phyloP scores from a whole-genome alignment of 805 yeast species.

The Peterozyma toletana region DNA sequence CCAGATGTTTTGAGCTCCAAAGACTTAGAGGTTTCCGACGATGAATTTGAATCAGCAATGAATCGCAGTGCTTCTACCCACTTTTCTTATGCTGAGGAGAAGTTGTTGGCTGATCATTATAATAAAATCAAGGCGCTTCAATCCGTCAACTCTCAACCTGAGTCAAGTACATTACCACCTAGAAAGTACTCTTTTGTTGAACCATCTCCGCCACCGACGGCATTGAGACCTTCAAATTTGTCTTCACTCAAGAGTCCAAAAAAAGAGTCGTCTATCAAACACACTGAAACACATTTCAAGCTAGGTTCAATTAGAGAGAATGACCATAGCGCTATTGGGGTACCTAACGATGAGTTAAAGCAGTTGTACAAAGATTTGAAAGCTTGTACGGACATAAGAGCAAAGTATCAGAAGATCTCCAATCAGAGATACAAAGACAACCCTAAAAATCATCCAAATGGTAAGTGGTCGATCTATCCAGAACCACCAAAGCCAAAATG shows the following conservation, averaged over 20 bases:
- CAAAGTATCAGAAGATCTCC: constrained; percentile 65
- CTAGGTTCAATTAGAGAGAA: constrained; percentile 38
- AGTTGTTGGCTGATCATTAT: constrained; percentile 56
- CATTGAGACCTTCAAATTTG: constrained; percentile 10
- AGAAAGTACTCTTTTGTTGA: constrained; percentile 29
- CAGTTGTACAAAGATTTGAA: constrained; percentile 56
- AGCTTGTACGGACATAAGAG: constrained; percentile 65
- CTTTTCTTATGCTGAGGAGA: constrained; percentile 60
- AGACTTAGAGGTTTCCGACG: constrained; percentile 2
- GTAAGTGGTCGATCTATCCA: constrained; percentile 78
- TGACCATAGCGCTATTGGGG: constrained; percentile 43
- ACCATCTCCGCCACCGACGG: constrained; percentile 31
- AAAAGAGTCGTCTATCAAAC: not conserved
- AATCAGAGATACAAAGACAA: constrained; percentile 69
- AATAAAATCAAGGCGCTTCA: constrained; percentile 57
- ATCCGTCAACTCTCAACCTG: constrained; percentile 21
- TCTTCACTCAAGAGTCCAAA: constrained; percentile 15
- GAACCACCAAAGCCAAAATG: constrained; percentile 91
- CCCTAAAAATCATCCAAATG: constrained; percentile 62
- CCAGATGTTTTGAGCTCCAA: not conserved
- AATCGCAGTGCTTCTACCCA: constrained; percentile 33
- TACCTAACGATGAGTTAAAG: constrained; percentile 62
- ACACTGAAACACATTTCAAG: constrained; percentile 24
- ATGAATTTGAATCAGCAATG: constrained; percentile 5
- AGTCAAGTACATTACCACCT: not conserved